A percentile compares a stretch with the other conserved stretches of the same genome.
Conservation (phyloP, 768 basidiomycete genomes). For the Tulasnella sp. region DNA sequence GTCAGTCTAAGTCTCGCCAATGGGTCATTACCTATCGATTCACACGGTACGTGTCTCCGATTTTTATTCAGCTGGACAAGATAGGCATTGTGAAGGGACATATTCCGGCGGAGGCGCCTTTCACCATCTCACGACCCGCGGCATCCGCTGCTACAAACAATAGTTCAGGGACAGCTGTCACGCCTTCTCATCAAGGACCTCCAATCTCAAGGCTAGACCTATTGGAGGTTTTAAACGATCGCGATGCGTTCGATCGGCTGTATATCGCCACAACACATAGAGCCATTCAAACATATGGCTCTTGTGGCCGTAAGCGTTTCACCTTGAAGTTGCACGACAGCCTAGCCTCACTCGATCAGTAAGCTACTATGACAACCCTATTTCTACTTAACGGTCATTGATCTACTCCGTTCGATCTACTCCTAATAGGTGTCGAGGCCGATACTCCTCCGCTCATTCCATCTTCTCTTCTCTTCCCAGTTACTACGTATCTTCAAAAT, state of each 20-base stretch:
- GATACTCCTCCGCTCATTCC: slow-evolving; percentile 49
- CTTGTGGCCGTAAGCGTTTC: slow-evolving; percentile 73
- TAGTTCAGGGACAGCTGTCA: slow-evolving; percentile 3
- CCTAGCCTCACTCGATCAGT: slow-evolving; percentile 85
- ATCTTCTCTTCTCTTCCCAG: slow-evolving; percentile 74
- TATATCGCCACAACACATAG: slow-evolving; percentile 68
- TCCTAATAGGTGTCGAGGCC: slow-evolving; percentile 52
- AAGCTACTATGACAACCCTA: slow-evolving; percentile 27
- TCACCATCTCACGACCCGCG: slow-evolving; percentile 39
- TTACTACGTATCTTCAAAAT: slow-evolving; percentile 72
- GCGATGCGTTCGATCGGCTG: slow-evolving; percentile 60
- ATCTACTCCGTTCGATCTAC: no score
- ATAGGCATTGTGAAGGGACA: slow-evolving; percentile 67
- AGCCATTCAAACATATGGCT: slow-evolving; percentile 75
- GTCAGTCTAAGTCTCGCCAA: no score
- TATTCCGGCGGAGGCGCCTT: slow-evolving; percentile 63
- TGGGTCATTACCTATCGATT: not conserved
- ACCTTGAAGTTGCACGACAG: slow-evolving; percentile 77
- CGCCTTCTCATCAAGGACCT: slow-evolving; percentile 22
- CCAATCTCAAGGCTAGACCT: slow-evolving; percentile 54
- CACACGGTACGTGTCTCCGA: not conserved
- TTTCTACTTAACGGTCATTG: no score
- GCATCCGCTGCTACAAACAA: not conserved
- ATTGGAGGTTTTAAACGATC: slow-evolving; percentile 42
- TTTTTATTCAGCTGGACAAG: slow-evolving; percentile 58